Evolutionary conservation across 179 eudicot species (phyloP), one percentile per base, ranked within the genome.

Genomic region (Spinacia oleracea): DNA sequence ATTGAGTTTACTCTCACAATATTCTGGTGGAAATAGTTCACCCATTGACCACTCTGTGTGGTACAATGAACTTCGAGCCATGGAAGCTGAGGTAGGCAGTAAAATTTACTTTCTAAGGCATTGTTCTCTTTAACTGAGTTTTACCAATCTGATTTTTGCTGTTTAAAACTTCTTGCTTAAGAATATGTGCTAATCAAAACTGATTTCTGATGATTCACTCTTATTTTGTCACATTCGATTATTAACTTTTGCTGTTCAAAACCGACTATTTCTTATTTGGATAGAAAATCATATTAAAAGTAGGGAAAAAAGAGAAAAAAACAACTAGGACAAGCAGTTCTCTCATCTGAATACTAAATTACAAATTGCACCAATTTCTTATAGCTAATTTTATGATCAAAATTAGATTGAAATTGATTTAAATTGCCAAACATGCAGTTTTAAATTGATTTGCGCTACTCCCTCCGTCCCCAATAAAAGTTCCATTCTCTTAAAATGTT

Each of bases 41-140:
- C 87, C 83, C 53, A 65, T 65, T 53, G 85, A 73, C 80, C 77
- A 76, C 58, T 81, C 89, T 70, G 89, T 85, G 74, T 90, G 92
- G 89, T 87, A 81, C 83, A 95, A 95, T 79, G 98, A 91, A 86
- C 89, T 95, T 76, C 91, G 95, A 82, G 95, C 97, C 63, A 93
- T 95, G 89, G 98, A 95, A 86, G 93, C 93, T 68, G 97, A 93
- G 98, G 98, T 95, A 77, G 77, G 90, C 82, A 73, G 74, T 79
- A 63, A 32, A 69, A 15, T 20, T 58, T 63, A 69, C 20, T 20
- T 58, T 63, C 68, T 46, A 18, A 38, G 43, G 23, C 42, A 6
- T 9, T 50, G 55, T 5, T 43, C 14, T 62, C 20, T 53, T 60
- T 16, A 64, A 63, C 56, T 51, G 21, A 74, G 25, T 68, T 43